Base-by-base conservation (phyloP, 495 filamentous ascomycete genomes). In the Pyronema domesticum region DNA sequence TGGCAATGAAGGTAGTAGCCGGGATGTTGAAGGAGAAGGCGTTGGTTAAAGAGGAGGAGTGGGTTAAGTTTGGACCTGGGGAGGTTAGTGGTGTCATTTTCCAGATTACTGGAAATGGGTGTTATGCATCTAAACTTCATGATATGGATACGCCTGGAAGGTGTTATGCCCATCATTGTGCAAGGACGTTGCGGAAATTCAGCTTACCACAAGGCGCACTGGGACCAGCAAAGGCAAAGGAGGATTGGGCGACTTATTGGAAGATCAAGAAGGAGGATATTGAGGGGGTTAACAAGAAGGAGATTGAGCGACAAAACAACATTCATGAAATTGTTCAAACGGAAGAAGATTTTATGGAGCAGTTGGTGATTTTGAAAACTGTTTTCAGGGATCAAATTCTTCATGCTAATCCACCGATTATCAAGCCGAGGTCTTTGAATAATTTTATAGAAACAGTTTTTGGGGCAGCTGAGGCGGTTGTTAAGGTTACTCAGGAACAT, bases 301-400 rank as follows among this genome's bases (percentile, higher is more conserved):
- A 99, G 66, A 73, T 96, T 43, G 80, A 94, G 61, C 80, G 88
- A 37, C 91, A 99, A 64, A 95, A 96, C 65, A 85, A 85, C 55
- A 69, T 96, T 34, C 91, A 99, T 68, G 91, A 99, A 68, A 93
- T 96, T 58, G 84, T 99, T 33, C 87, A 85, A 14, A 87, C 84
- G 7, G 91, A 99, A 67, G 88, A 95, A 62, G 73, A 77, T 2
- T 99, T 80, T 65, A 94, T 96, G 74, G 79, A 81, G 48, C 83
- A 89, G 60, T 73, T 96, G 39, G 81, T 88, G 59, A 80, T 96
- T 35, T 70, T 99, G 42, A 78, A 86, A 9, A 71, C 80, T 6
- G 74, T 96, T 4, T 99, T 96, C 65, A 75, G 89, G 52, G 93
- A 99, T 67, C 78, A 80, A 58, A 75, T 99, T 33, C 70, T 73